A percentile compares a stretch with the other conserved stretches of the same genome.
Conservation (phyloP, 2,329 filamentous ascomycete genomes). For the Arthrobotrys megalospora region DNA sequence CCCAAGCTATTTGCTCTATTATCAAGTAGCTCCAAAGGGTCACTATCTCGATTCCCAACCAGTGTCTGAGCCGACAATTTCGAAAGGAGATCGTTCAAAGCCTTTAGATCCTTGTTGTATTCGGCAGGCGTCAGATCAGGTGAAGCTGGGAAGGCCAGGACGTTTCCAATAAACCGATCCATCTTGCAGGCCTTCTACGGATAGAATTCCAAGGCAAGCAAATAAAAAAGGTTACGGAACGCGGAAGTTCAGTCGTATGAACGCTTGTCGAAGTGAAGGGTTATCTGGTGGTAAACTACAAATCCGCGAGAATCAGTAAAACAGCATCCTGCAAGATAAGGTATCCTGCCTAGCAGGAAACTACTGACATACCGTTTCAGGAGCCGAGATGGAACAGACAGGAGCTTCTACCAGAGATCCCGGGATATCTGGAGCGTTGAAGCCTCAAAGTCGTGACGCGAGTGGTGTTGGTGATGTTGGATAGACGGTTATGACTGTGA, state of each 20-base stretch:
- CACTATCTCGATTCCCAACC: constrained; percentile 61
- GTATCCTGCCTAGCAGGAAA: not conserved
- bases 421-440: not conserved
- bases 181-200: constrained; percentile 58
- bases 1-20: constrained; percentile 63
- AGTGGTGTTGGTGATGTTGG: constrained; percentile 6
- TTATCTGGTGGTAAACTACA: constrained; percentile 14
- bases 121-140: constrained; percentile 61
- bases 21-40: constrained; percentile 63
- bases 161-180: constrained; percentile 63
- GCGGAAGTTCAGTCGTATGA: constrained; percentile 7
- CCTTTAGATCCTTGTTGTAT: constrained; percentile 63
- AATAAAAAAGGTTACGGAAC: not conserved
- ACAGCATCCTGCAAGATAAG: not conserved
- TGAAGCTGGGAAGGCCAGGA: constrained; percentile 62
- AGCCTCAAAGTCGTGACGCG: constrained; percentile 7
- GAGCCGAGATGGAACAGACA: not conserved
- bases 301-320: not conserved
- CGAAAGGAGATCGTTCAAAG: constrained; percentile 61
- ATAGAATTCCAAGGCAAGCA: constrained; percentile 17
- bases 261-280: not conserved
- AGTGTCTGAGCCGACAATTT: constrained; percentile 62
- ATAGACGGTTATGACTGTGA: constrained; percentile 15
- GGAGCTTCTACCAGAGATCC: not conserved
- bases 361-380: constrained; percentile 8